Conservation (phyloP, 495 filamentous ascomycete genomes). For the Penicillium riverlandense region DNA sequence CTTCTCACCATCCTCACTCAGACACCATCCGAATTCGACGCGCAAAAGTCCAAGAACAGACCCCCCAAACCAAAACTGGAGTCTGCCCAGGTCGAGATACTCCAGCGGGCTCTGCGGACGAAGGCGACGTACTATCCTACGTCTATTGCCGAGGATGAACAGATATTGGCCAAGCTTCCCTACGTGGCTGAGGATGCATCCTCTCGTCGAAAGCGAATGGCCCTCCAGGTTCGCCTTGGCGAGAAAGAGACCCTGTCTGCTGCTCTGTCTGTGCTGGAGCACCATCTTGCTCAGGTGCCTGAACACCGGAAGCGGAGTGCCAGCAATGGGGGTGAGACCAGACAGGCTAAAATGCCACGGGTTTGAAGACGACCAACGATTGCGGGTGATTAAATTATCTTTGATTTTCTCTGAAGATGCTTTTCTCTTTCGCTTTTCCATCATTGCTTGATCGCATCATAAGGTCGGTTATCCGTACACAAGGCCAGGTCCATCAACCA, state of each 20-base stretch:
- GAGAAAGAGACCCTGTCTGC: conserved; percentile 67
- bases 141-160: conserved; percentile 53
- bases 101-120: conserved; percentile 22
- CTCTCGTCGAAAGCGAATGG: conserved; percentile 51
- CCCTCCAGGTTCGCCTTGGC: conserved; percentile 67
- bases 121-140: conserved; percentile 51
- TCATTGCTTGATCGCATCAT: conserved; percentile 31
- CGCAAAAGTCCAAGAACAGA: conserved; percentile 35
- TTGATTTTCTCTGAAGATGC: conserved; percentile 25
- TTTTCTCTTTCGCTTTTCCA: conserved; percentile 23
- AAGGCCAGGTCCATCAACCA: conserved; percentile 6
- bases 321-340: conserved; percentile 21
- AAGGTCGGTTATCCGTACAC: conserved; percentile 35
- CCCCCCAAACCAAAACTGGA: conserved; percentile 36
- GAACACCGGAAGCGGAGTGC: conserved; percentile 18
- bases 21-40: conserved; percentile 29
- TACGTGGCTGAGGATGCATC: conserved; percentile 14
- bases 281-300: conserved; percentile 8
- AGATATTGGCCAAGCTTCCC: conserved; percentile 35
- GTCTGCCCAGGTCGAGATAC: conserved; percentile 19
- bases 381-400: conserved; percentile 23
- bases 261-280: conserved; percentile 31
- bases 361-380: conserved; percentile 17
- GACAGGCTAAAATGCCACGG: conserved; percentile 31
- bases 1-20: conserved; percentile 40